These are phyloP conservation scores for Carex sylvatica DNA, from an alignment of 202 grass and related monocot genomes.

Conservation along the genomic window DNA sequence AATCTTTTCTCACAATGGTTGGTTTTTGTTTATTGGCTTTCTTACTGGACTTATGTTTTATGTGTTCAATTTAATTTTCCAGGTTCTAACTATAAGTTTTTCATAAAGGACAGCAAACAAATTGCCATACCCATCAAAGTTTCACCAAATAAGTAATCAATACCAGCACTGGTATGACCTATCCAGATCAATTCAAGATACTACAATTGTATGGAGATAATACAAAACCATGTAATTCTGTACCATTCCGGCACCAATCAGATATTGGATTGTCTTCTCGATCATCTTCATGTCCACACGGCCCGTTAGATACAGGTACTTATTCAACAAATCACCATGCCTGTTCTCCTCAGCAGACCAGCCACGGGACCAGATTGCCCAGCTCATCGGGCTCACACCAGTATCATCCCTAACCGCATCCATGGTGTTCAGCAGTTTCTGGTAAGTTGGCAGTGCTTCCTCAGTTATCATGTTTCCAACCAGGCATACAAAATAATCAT, in stretches of 20 bases:
- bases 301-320: conserved; percentile 59
- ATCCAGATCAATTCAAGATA: background rate
- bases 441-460: conserved; percentile 76
- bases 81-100: background rate
- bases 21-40: background rate
- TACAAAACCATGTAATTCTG: background rate
- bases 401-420: conserved; percentile 61
- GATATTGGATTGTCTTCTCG: conserved; percentile 73
- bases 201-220: background rate
- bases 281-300: conserved; percentile 56
- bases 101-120: background rate
- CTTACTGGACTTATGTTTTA: background rate
- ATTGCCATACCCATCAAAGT: background rate
- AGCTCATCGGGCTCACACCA: conserved; percentile 38
- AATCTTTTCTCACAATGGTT: background rate
- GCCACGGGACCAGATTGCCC: conserved; percentile 58
- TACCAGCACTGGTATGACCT: background rate
- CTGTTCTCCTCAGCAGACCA: conserved; percentile 79
- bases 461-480: conserved; percentile 80
- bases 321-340: conserved; percentile 76
- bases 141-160: background rate
- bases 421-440: conserved; percentile 68
- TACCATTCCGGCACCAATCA: conserved; percentile 67
- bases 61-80: background rate
- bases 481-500: conserved; percentile 31